Conservation (phyloP, 305 asterid genomes). For the Lippia alba region DNA sequence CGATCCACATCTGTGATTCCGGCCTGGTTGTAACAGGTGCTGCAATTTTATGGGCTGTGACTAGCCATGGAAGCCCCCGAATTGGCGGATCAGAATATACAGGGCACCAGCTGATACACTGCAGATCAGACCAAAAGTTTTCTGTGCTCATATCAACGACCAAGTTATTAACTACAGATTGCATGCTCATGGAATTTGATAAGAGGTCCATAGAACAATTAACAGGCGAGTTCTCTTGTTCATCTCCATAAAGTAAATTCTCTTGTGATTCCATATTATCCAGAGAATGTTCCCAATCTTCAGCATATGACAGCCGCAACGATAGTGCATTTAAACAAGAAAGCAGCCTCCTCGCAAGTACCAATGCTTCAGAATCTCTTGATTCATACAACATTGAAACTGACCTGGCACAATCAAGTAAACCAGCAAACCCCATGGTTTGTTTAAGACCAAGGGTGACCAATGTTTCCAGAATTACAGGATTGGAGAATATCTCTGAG, state of each 20-base stretch:
- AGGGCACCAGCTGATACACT: slow-evolving; percentile 88
- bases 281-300: slow-evolving; percentile 48
- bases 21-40: slow-evolving; percentile 79
- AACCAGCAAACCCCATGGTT: slow-evolving; percentile 66
- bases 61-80: slow-evolving; percentile 81
- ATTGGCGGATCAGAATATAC: slow-evolving; percentile 75
- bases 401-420: slow-evolving; percentile 91
- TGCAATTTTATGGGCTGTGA: slow-evolving; percentile 56
- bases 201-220: slow-evolving; percentile 44
- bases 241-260: slow-evolving; percentile 46
- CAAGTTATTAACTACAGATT: slow-evolving; percentile 55
- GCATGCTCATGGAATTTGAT: slow-evolving; percentile 47
- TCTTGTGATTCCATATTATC: slow-evolving; percentile 48
- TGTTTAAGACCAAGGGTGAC: slow-evolving; percentile 83
- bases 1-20: slow-evolving; percentile 89
- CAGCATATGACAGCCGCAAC: slow-evolving; percentile 50
- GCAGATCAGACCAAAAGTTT: slow-evolving; percentile 76
- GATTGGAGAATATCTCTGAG: slow-evolving; percentile 68
- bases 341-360: slow-evolving; percentile 70
- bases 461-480: slow-evolving; percentile 72
- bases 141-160: slow-evolving; percentile 64
- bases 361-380: slow-evolving; percentile 54
- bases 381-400: slow-evolving; percentile 69
- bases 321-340: slow-evolving; percentile 69
- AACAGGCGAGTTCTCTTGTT: slow-evolving; percentile 41